phyloP scores from a whole-genome alignment of 78 protist species.

The Capsaspora owczarzaki region DNA sequence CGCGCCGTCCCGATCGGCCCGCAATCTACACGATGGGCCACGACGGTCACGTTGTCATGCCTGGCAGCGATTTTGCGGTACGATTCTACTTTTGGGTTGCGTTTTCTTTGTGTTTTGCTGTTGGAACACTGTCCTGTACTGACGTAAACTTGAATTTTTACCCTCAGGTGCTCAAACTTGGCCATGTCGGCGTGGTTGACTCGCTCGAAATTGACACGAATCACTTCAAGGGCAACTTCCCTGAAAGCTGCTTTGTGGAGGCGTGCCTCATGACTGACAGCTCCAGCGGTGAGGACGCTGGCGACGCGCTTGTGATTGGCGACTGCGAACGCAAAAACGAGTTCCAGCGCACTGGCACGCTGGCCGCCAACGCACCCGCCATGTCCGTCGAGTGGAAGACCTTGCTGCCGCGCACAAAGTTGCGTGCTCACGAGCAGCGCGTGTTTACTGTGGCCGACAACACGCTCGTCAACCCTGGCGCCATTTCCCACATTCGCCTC shows the following conservation, averaged over 20 bases:
- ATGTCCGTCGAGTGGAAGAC: background rate
- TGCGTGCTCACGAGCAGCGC: background rate
- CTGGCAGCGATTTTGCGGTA: constrained; percentile 61
- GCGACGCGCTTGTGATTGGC: too few relatives aligned
- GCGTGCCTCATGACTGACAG: constrained; percentile 12
- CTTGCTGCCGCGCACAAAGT: background rate
- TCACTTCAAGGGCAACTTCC: constrained; percentile 75
- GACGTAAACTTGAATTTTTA: too few relatives aligned
- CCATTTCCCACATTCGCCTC: constrained; percentile 8
- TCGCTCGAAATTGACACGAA: constrained; percentile 58
- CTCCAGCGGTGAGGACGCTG: background rate
- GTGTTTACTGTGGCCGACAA: background rate
- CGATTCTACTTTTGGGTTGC: too few relatives aligned
- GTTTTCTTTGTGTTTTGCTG: too few relatives aligned
- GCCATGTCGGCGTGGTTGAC: constrained; percentile 23
- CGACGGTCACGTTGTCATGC: constrained; percentile 22
- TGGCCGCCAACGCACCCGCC: too few relatives aligned
- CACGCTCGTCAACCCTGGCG: background rate
- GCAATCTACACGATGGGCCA: constrained; percentile 7
- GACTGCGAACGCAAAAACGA: too few relatives aligned
- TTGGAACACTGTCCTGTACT: too few relatives aligned
- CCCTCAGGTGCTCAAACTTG: constrained; percentile 52
- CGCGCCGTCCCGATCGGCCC: constrained; percentile 37
- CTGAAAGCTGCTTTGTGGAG: constrained; percentile 47
- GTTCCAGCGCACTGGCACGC: background rate